Percentiles rank a stretch among this genome's conserved stretches.
Evolutionary conservation across 2,329 filamentous ascomycete species (phyloP).

Genomic region (Diaporthe vaccinii): DNA sequence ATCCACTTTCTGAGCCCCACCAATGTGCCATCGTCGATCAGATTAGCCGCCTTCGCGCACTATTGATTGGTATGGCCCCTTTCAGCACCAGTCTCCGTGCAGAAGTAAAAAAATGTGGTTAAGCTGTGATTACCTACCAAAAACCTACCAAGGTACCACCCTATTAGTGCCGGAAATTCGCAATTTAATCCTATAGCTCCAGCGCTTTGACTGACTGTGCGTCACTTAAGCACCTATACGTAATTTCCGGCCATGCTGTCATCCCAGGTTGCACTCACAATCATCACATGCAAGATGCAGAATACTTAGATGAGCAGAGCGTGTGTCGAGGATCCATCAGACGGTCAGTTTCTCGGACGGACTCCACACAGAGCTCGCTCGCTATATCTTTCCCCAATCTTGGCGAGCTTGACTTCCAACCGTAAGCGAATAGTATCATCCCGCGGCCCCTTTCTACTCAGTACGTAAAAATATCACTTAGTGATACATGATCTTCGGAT

Average conservation of each 20-base stretch:
- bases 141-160: background rate
- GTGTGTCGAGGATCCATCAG: background rate
- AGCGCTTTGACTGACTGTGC: background rate
- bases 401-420: background rate
- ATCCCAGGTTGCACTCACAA: background rate
- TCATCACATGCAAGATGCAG: background rate
- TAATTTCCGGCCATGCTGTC: background rate
- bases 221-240: too few relatives aligned
- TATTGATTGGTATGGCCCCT: background rate
- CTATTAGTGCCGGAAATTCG: background rate
- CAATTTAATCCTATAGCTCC: background rate
- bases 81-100: background rate
- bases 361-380: conserved; percentile 6
- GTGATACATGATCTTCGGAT: conserved; percentile 26
- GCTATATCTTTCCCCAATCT: background rate
- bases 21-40: conserved; percentile 12
- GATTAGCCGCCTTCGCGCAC: background rate
- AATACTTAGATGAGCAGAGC: background rate
- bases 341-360: background rate
- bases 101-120: background rate
- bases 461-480: conserved; percentile 16
- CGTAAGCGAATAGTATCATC: background rate
- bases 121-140: background rate
- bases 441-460: background rate
- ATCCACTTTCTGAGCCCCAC: conserved; percentile 8